A percentile compares a stretch with the other conserved stretches of the same genome.
Conservation (phyloP, 2,329 filamentous ascomycete species). For the Leptodontidium sp. region DNA sequence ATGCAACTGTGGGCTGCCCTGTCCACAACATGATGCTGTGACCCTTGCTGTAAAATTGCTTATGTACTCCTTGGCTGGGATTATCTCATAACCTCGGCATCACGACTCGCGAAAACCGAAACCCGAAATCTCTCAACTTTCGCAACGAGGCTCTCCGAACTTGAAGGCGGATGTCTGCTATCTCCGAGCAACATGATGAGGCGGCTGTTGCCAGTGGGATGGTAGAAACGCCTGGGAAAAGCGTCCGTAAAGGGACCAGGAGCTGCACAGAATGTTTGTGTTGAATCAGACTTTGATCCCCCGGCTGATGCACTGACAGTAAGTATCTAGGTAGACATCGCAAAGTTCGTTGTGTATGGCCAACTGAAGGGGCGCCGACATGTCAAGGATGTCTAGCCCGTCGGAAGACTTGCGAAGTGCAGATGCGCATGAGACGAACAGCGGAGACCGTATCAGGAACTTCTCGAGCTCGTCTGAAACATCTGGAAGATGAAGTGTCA, state of each 20-base stretch:
- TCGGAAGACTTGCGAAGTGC: constrained; percentile 18
- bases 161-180: background rate
- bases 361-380: constrained; percentile 8
- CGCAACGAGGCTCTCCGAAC: background rate
- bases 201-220: background rate
- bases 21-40: background rate
- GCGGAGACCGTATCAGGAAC: constrained; percentile 10
- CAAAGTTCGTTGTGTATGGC: constrained; percentile 27
- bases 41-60: background rate
- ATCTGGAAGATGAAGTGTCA: constrained; percentile 22
- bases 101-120: background rate
- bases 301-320: constrained; percentile 1
- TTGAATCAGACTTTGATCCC: background rate
- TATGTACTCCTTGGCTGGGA: background rate
- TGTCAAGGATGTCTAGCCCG: constrained; percentile 21
- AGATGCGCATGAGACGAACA: constrained; percentile 18
- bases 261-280: constrained; percentile 21
- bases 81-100: background rate
- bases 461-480: constrained; percentile 16
- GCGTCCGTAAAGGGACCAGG: constrained; percentile 20
- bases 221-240: constrained; percentile 1
- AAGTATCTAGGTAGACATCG: constrained; percentile 17
- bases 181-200: constrained; percentile 3
- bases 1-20: background rate
- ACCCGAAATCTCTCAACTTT: background rate